Evolutionary conservation across 805 yeast species (phyloP), one percentile per base, ranked within the genome.

Genomic region (Zygoascus bituminiphila): DNA sequence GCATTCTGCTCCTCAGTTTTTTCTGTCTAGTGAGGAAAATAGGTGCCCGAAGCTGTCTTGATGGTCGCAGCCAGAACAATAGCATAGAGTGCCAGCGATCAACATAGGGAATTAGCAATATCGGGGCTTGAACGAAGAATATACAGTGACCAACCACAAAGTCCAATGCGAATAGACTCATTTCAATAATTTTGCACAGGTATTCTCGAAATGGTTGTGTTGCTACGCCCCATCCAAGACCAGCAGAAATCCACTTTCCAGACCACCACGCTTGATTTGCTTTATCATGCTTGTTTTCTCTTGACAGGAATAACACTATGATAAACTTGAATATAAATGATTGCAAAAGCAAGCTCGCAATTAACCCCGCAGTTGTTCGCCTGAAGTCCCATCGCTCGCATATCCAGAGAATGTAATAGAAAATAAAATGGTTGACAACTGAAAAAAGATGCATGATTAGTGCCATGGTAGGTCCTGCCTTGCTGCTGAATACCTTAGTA

Each of bases 31-130:
- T 73, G n/a, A 93, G 81, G 63, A 82, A 80, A 62, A 85, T 81
- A 58, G 94, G 94, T 53, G 94, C 86, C 73, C 88, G 81, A 60
- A 82, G 83, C 70, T 81, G 86, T 69, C 85, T 78, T 51, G 86
- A 75, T 55, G 96, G 97, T 66, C 83, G 83, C 70, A 89, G 79
- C 98, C 98, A 89, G 78, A 89, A 84, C 67, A 89, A 74, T 89
- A 88, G 84, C 58, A 86, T 77, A 29, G 96, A 84, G 67, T 89
- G 98, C 85, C 88, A 81, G 72, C 82, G 82, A 70, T 89, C 96
- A 62, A 88, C 70, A 61, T 77, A 75, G 60, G 98, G 98, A 57
- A 88, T 70, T 48, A 76, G 72, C 54, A 89, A 70, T 37, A 88
- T 62, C 60, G 97, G 97, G 63, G 83, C 75, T 70, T 88, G 96